Evolutionary conservation across 2,329 filamentous ascomycete genomes (phyloP), one percentile per base, ranked within the genome.

Genomic region (Fusarium siculi): DNA sequence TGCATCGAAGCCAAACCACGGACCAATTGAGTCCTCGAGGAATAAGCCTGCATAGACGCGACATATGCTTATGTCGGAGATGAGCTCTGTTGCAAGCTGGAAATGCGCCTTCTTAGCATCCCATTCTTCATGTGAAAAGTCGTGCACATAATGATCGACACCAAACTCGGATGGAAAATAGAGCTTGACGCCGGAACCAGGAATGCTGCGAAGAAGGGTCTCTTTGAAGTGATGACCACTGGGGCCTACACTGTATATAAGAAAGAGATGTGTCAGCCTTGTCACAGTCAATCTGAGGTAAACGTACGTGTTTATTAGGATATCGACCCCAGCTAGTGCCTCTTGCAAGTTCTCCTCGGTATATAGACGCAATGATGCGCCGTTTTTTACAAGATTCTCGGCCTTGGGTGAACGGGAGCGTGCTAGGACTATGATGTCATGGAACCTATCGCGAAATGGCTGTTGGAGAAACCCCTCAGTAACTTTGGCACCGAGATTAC

Each of bases 91-190:
- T 19, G 56, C 56, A 19, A 59, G 56, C 56, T 40, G 56, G 25
- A 59, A 59, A 7, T 52, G 56, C 12, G 43, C 56, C 43, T 59
- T 59, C 43, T 59, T 59, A 5, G 56, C 44, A 18, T 59, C 56
- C 56, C 56, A 59, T 28, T 59, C 56, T 9, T 59, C 56, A 21
- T 59, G 43, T 21, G 7, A 4, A 59, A 59, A 59, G 25, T 59
- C 43, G 12, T 59, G 56, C 21, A 59, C 56, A 40, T 59, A 59
- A 25, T 59, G 56, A 7, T 59, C 43, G 18, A 59, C 56, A 14
- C 56, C 56, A 36, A 59, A 59, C 43, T 59, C 56, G 9, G 43
- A 59, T 5, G 56, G 56, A 18, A 59, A 59, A 40, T 59, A 59
- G 36, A 59, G 56, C 56, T 59, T 59, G 0, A 52, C 34, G 9